Evolutionary conservation across 192 early-diverging fungal genomes (phyloP).

Genomic region (Backusella mclennaniae): DNA sequence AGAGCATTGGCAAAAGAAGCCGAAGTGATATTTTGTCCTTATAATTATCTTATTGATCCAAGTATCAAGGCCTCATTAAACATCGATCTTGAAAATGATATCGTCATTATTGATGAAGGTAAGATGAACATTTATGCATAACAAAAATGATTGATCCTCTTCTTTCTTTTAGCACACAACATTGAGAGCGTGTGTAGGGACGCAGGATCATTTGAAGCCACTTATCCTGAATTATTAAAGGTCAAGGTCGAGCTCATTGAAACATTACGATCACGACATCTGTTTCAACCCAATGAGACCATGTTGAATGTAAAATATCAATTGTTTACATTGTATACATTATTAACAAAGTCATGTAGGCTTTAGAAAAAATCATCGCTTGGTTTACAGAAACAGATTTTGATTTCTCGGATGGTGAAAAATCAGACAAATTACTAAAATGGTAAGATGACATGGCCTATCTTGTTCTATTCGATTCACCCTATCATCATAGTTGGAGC

Average conservation of each 20-base stretch:
- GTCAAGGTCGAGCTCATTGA: neutral
- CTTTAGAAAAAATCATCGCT: neutral
- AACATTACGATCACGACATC: neutral
- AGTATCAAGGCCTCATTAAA: slow-evolving; percentile 40
- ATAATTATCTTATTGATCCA: slow-evolving; percentile 67
- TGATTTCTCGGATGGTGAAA: neutral
- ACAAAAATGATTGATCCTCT: neutral
- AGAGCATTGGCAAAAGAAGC: slow-evolving; percentile 43
- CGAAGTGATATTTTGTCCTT: slow-evolving; percentile 63
- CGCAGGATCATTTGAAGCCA: slow-evolving; percentile 47
- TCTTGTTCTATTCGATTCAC: neutral
- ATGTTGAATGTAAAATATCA: neutral
- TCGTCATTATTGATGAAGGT: slow-evolving; percentile 64
- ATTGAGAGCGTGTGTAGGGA: slow-evolving; percentile 56
- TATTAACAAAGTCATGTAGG: neutral
- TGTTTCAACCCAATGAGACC: neutral
- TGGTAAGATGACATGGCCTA: neutral
- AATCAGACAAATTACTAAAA: neutral
- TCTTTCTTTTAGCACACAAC: slow-evolving; percentile 45
- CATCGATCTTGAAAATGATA: slow-evolving; percentile 43
- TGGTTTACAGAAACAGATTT: neutral
- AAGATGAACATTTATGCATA: neutral
- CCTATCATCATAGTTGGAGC: slow-evolving; percentile 15
- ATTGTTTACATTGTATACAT: neutral
- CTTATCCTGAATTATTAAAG: neutral